Evolutionary conservation across 257 asterid species (phyloP), one percentile per base, ranked within the genome.

Genomic region (Ilex aquifolium): DNA sequence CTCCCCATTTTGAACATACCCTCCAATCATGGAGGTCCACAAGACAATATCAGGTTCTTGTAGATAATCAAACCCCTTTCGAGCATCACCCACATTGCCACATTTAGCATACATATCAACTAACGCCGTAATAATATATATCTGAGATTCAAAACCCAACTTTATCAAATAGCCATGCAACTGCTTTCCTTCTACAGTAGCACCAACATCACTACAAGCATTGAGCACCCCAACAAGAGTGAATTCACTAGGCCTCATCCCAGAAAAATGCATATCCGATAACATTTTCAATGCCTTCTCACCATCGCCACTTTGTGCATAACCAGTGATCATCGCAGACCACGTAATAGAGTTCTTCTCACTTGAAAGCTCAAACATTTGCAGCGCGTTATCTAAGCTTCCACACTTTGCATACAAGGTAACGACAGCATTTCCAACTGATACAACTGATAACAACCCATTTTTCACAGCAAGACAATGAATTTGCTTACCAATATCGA

Each of bases 101-200:
- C 93, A 90, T 72, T 88, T 90, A 31, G 97, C 91, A 65, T 90
- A 90, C 97, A 90, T 90, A 72, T 90, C 95, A 64, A 85, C 81
- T 78, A 87, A 72, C 2, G 95, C 92, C 16, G 97, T 87, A 76
- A 69, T 69, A 48, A 90, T 79, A 63, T 83, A 90, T 64, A 87
- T 82, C 68, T 88, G 96, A 59, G 79, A 65, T 77, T 82, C 87
- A 16, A 80, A 88, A 6, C 96, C 97, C 32, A 73, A 44, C 67
- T 83, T 90, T 66, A 82, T 46, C 63, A 85, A 68, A 73, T 81
- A 82, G 0, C 87, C 80, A 60, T 90, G 97, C 60, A 79, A 82
- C 69, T 80, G 96, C 64, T 76, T 83, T 67, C 96, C 97, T 32
- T 77, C 64, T n/a, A 17, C 40, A 32, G 74, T 44, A 29, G 84